Conservation (phyloP, 2,329 filamentous ascomycete species). For the Cadophora luteo-olivacea region DNA sequence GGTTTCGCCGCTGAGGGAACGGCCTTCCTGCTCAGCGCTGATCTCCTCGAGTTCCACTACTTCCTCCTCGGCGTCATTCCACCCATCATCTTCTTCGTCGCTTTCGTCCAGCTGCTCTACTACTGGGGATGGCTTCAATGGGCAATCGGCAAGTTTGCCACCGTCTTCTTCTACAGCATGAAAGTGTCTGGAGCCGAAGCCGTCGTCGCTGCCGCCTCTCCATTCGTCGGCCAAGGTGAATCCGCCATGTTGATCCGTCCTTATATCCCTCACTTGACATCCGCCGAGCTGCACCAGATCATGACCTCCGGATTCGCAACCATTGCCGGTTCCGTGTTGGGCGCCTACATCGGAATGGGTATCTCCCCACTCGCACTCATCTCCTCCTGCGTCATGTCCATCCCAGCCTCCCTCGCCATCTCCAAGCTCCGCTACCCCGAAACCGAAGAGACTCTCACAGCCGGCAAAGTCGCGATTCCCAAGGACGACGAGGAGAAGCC, state of each 20-base stretch:
- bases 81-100: constrained; percentile 95
- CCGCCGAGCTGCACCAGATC: constrained; percentile 88
- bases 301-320: constrained; percentile 94
- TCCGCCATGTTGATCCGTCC: constrained; percentile 91
- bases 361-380: constrained; percentile 85
- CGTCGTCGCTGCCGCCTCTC: constrained; percentile 90
- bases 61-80: constrained; percentile 85
- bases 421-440: constrained; percentile 92
- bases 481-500: constrained; percentile 73
- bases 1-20: constrained; percentile 78
- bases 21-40: constrained; percentile 67
- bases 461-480: constrained; percentile 80
- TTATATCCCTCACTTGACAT: constrained; percentile 84
- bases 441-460: constrained; percentile 83
- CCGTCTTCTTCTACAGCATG: constrained; percentile 91
- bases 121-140: constrained; percentile 84
- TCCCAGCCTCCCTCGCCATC: constrained; percentile 86
- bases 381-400: constrained; percentile 94
- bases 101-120: constrained; percentile 86
- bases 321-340: constrained; percentile 85
- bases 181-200: constrained; percentile 89
- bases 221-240: constrained; percentile 94
- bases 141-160: constrained; percentile 86
- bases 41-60: constrained; percentile 56
- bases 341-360: constrained; percentile 84